Conservation (phyloP, 2,329 filamentous ascomycete genomes). For the Sclerotinia borealis region DNA sequence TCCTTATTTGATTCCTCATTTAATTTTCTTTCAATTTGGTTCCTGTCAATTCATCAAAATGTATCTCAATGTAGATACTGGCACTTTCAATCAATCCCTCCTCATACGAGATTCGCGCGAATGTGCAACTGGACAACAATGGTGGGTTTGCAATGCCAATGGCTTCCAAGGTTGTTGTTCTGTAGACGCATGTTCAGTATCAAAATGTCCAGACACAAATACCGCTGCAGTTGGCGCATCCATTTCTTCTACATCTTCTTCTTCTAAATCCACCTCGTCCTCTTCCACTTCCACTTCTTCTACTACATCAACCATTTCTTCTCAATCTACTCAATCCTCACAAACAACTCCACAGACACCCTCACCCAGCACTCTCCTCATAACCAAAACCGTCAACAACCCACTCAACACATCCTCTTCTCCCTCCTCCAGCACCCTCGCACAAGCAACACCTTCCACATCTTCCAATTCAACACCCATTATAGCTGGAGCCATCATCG, state of each 20-base stretch:
- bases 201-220: conserved; percentile 3
- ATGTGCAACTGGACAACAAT: background rate
- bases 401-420: background rate
- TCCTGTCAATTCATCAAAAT: background rate
- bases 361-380: background rate
- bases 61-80: background rate
- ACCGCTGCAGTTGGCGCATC: background rate
- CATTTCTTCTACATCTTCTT: background rate
- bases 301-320: background rate
- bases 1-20: background rate
- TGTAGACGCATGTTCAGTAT: conserved; percentile 8
- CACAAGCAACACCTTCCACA: background rate
- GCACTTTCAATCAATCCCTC: background rate
- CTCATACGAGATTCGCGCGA: conserved; percentile 4
- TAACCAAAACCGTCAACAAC: background rate
- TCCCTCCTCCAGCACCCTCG: background rate
- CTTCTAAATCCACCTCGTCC: background rate
- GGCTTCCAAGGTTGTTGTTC: conserved; percentile 9
- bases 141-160: conserved; percentile 5
- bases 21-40: background rate
- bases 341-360: conserved; percentile 1
- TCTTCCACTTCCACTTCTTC: background rate
- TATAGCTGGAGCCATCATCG: background rate
- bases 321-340: background rate
- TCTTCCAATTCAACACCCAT: background rate